Base-by-base conservation (phyloP, 1,284 basidiomycete species). In the Ceratobasidium sp. region DNA sequence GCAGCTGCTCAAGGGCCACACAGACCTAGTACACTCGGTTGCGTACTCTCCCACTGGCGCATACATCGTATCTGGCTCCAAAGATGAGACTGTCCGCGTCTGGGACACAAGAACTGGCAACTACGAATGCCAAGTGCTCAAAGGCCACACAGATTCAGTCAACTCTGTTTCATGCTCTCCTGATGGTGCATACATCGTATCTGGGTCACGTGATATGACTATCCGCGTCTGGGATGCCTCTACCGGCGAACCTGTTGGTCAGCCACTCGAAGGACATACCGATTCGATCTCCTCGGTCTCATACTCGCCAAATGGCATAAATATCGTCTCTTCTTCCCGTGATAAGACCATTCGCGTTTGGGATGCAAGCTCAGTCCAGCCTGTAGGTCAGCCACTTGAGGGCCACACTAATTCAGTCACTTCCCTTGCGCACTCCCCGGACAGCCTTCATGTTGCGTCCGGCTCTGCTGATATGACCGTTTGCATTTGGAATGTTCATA, bases 401-500 rank as follows among this genome's bases (percentile, higher is more conserved):
- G 39, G 68, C 17, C 53, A 58, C 42, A 7, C 1, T 0, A 23
- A 15, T 17, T 3, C 8, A 5, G 35, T 75, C 23, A 11, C 17
- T 2, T 66, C 42, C 6, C 10, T 75, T 17, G 37, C 64, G 20
- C 66, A 28, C 39, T 66, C 60, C 0, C 73, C 49, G 42, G 47
- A 51, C 31, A 60, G 73, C 17, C 11, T 23, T 28, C 33, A n/a
- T 6, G 35, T 75, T 39, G 60, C 47, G 31, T 75, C 73, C 15
- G 60, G 63, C n/a, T 75, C 73, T 31, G 10, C n/a, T 2, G 47
- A 66, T 31, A 4, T 28, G 8, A 65, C 45, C 6, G 35, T 66
- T 28, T 60, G 47, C 11, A 28, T 42, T 23, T 75, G 73, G 68
- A 53, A 73, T 60, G 49, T 33, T 20, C 39, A 56, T 23, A 39